Base-by-base conservation (phyloP, 2,329 filamentous ascomycete species). In the Botryotinia globosa region DNA sequence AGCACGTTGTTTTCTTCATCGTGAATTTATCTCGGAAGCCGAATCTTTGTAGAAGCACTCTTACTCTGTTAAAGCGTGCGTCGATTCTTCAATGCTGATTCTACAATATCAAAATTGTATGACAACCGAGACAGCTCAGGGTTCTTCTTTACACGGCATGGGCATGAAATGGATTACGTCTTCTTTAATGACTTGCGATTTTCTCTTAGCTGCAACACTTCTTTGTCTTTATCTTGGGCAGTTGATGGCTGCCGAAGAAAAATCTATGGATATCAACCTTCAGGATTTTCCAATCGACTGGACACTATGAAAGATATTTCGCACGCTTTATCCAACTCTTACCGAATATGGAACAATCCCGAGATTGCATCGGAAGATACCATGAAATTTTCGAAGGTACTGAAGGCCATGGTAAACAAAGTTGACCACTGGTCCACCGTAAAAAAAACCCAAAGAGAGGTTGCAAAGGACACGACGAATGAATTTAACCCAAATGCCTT, bases 41-140 rank as follows among this genome's bases (percentile, higher is more conserved):
- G 83, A 25, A 81, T 84, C 44, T 77, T 88, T 63, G 85, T 85
- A 76, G 37, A 71, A 71, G 29, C 76, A 88, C 75, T 83, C 84
- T 69, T 87, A 87, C 79, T 88, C 87, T 18, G 83, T 87, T 25
- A 83, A 83, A 65, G 82, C 83, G 37, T 89, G 87, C 73, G 80
- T 89, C 12, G 82, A 87, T 59, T 84, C 83, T 22, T 86, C 86
- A 5, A 77, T 86, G 64, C 80, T 80, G 6, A 80, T 89, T 59
- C 80, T 89, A 3, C 79, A 82, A 4, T 84, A 84, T 73, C 87
- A 89, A 54, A 70, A 71, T 18, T 66, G 73, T 5, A 71, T 79
- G 42, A 51, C 75, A 16, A 37, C 59, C 16, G 71, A 78, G 69
- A 75, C 71, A n/a, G 14, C 56, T 14, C 62, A 63, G 2, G 75